Evolutionary conservation across 768 basidiomycete genomes (phyloP), one percentile per base, ranked within the genome.

Genomic region (Hydnomerulius pinastri): DNA sequence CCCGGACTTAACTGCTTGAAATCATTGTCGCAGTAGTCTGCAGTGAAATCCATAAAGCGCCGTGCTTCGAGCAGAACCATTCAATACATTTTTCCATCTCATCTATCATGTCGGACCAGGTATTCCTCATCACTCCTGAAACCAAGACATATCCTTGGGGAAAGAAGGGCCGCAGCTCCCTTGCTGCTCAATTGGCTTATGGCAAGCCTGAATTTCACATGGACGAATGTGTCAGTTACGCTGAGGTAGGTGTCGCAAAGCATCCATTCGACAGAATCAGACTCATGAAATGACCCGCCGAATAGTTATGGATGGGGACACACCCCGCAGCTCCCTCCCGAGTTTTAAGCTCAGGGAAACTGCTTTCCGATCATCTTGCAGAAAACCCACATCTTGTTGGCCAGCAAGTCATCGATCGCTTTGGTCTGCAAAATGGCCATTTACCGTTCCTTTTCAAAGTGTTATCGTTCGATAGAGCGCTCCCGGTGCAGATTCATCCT

Each of bases 301-400:
- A 17, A 15, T 57, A 82, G 79, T 67, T 82, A n/a, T 83, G 81
- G 81, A 81, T 83, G 78, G 81, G 81, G 25, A 82, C 81, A 1
- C 81, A 83, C 56, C 72, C 75, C 1, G 75, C 73, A 20, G 70
- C 77, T 24, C 80, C 81, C 1, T 76, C 78, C 6, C 12, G 33
- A 39, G 50, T 51, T 43, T 54, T 42, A 57, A 71, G 28, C 64
- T 72, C 51, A 42, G 56, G 24, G 43, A 61, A 23, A 47, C 66
- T 7, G 35, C 35, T 51, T 53, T 7, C 60, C 32, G 36, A 66
- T 43, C 63, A 77, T 56, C 36, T 60, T 69, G 20, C 61, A 71
- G 54, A 64, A 79, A 56, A 55, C 64, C 24, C 48, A 64, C 13
- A 71, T 57, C 74, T 77, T 4, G 61, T 66, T 20, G 65, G 72